Percentiles rank a stretch among this genome's conserved stretches.
phyloP scores from a whole-genome alignment of 2,329 filamentous ascomycete genomes.

The Fusarium papillatum region DNA sequence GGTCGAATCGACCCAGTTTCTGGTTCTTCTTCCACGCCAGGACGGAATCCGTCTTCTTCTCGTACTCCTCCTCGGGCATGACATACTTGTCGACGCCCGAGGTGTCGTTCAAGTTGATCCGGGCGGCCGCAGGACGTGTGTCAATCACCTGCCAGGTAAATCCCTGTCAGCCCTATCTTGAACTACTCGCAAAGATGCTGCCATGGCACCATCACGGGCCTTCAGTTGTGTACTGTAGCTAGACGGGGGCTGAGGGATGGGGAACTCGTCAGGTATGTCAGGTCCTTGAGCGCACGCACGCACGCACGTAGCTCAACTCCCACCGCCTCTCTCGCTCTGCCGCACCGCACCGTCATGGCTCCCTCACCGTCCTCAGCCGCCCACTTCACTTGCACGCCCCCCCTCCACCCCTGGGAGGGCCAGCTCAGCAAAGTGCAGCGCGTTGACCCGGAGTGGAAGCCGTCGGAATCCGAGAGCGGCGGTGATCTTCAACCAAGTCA shows the following conservation, averaged over 20 bases:
- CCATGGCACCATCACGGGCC: constrained; percentile 21
- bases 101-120: constrained; percentile 85
- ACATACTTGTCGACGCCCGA: constrained; percentile 90
- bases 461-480: constrained; percentile 20
- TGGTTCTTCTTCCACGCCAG: constrained; percentile 96
- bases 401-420: constrained; percentile 20
- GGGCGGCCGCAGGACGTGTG: constrained; percentile 80
- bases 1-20: constrained; percentile 96
- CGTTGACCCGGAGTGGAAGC: constrained; percentile 4
- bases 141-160: constrained; percentile 76
- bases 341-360: constrained; percentile 12
- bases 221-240: constrained; percentile 6
- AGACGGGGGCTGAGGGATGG: constrained; percentile 26
- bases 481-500: constrained; percentile 1
- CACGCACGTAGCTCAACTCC: constrained; percentile 19
- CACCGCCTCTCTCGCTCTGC: constrained; percentile 37
- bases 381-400: constrained; percentile 8
- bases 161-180: constrained; percentile 47
- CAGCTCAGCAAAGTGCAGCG: constrained; percentile 13
- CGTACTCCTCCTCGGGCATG: constrained; percentile 89
- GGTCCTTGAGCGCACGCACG: constrained; percentile 7
- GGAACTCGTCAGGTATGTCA: constrained; percentile 9
- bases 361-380: constrained; percentile 14
- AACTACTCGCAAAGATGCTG: constrained; percentile 32
- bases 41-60: constrained; percentile 87